A percentile compares a stretch with the other conserved stretches of the same genome.
These are phyloP conservation scores for Podospora tetraspora DNA, from an alignment of 495 filamentous ascomycete genomes.

Conservation along the genomic window DNA sequence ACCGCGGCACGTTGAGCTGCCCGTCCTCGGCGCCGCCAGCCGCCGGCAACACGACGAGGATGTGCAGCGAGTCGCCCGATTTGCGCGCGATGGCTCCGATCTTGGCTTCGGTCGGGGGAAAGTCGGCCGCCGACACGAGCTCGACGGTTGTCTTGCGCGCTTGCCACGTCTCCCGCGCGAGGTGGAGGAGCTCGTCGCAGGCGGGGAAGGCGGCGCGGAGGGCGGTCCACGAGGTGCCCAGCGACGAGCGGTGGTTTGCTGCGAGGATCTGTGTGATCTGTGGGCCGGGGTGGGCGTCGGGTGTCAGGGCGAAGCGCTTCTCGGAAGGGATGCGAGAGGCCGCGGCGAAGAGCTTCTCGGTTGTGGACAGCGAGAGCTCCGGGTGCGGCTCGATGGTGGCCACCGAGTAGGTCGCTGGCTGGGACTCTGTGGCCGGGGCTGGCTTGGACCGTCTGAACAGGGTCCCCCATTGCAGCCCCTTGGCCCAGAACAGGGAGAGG, in stretches of 20 bases:
- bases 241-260: not conserved
- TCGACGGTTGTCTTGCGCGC: constrained; percentile 1
- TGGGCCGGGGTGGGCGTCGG: not conserved
- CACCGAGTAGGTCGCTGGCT: not conserved
- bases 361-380: not conserved
- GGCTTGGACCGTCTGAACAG: not conserved
- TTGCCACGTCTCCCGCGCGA: constrained; percentile 2
- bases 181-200: not conserved
- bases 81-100: not conserved
- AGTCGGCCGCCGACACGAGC: constrained; percentile 3
- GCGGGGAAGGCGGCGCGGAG: not conserved
- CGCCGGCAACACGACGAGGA: not conserved
- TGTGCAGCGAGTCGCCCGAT: not conserved
- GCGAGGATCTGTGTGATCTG: not conserved
- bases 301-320: not conserved
- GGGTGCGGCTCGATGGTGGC: constrained; percentile 1
- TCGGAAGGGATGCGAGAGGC: not conserved
- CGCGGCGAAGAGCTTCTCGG: not conserved
- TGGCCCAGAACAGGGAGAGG: constrained; percentile 41
- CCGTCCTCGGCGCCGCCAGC: not conserved
- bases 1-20: not conserved
- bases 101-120: constrained; percentile 1
- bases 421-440: not conserved
- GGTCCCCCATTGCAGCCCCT: constrained; percentile 28
- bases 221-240: not conserved